phyloP scores from a whole-genome alignment of 1,284 basidiomycete genomes.

The Afroboletus lepidellus region DNA sequence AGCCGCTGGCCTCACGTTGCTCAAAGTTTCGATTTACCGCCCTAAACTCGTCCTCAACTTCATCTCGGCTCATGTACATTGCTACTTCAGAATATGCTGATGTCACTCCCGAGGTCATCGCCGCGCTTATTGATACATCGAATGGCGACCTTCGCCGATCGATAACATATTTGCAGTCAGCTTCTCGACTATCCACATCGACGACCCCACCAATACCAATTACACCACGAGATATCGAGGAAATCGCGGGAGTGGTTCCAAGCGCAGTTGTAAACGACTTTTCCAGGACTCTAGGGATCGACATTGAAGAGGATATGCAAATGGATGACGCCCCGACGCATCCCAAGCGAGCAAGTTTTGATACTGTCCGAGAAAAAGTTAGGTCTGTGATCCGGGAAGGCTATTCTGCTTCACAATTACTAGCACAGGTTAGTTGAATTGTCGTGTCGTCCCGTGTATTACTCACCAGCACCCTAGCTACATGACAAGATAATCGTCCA shows the following conservation, averaged over 20 bases:
- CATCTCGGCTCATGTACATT: constrained; percentile 78
- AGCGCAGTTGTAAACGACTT: constrained; percentile 70
- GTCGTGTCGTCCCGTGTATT: neutral
- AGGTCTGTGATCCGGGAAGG: constrained; percentile 81
- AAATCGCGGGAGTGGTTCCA: constrained; percentile 96
- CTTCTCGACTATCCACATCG: constrained; percentile 79
- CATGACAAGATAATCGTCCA: constrained; percentile 90
- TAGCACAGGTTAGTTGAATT: constrained; percentile 68
- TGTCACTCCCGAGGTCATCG: constrained; percentile 55
- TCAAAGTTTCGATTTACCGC: constrained; percentile 99
- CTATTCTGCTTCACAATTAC: constrained; percentile 89
- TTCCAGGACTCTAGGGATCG: constrained; percentile 75
- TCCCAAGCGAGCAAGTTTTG: constrained; percentile 53
- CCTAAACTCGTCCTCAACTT: constrained; percentile 77
- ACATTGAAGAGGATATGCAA: constrained; percentile 54
- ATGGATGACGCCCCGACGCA: constrained; percentile 40
- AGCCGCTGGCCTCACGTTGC: constrained; percentile 97
- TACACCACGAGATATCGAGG: constrained; percentile 78
- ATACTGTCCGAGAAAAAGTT: constrained; percentile 71
- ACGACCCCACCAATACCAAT: constrained; percentile 72
- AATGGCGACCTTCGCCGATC: constrained; percentile 94
- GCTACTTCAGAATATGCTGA: constrained; percentile 61
- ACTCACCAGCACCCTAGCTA: constrained; percentile 49
- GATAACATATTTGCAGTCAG: constrained; percentile 98
- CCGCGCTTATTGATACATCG: constrained; percentile 77